A percentile compares a stretch with the other conserved stretches of the same genome.
Evolutionary conservation across 441 rosid genomes (phyloP).

Genomic region (Omphalea diandra): DNA sequence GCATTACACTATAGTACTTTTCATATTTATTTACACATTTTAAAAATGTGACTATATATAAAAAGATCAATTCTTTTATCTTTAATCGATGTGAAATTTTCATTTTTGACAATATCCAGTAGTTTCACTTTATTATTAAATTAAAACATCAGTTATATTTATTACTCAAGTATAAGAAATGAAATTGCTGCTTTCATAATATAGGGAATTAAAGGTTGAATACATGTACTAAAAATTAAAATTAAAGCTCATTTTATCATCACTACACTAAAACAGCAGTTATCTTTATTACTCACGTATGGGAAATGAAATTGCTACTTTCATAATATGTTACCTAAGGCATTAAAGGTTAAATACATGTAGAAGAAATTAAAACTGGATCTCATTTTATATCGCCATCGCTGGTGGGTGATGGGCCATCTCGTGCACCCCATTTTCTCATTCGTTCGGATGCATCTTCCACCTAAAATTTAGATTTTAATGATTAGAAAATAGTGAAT

Average conservation of each 20-base stretch:
- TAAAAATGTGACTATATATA: too few relatives aligned
- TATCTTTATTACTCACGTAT: background rate
- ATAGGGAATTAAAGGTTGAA: background rate
- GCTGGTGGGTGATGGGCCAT: conserved; percentile 6
- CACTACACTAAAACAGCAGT: too few relatives aligned
- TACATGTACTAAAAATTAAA: background rate
- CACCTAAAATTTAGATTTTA: conserved; percentile 40
- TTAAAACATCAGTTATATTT: too few relatives aligned
- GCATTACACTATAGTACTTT: too few relatives aligned
- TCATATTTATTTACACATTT: too few relatives aligned
- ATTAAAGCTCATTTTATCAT: too few relatives aligned
- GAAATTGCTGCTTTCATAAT: too few relatives aligned
- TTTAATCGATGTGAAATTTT: too few relatives aligned
- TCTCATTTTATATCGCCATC: background rate
- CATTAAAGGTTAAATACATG: background rate
- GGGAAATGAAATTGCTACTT: too few relatives aligned
- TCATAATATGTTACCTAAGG: background rate
- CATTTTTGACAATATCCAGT: too few relatives aligned
- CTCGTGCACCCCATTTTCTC: conserved; percentile 59
- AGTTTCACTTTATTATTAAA: too few relatives aligned
- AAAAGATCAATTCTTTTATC: too few relatives aligned
- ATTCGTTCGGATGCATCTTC: conserved; percentile 70
- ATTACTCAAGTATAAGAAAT: background rate
- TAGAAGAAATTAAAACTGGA: background rate
- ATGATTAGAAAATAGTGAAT: background rate